Base-by-base conservation (phyloP, 2,329 filamentous ascomycete species). In the Neonectria hederae region DNA sequence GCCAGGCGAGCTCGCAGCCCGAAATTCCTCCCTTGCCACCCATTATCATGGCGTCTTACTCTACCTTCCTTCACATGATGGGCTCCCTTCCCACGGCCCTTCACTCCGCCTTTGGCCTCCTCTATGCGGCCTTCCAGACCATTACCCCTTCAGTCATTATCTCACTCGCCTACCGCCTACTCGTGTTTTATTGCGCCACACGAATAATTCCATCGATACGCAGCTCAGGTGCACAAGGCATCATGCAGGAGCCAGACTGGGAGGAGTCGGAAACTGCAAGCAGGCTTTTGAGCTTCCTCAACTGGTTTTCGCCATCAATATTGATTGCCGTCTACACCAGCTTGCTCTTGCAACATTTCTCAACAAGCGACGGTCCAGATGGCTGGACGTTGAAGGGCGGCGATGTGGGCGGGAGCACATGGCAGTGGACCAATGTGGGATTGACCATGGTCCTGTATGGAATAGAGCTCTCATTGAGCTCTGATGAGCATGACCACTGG, bases 41-140 rank as follows among this genome's bases (percentile, higher is more conserved):
- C 1, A 94, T 98, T 69, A 95, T 99, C 78, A 98, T 98, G 95
- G 96, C 95, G 5, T 97, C 94, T 7, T 98, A 97, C 80, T 95
- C 94, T 26, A 97, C 95, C 0, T 83, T 98, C 46, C 84, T 97
- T 51, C 92, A 97, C 72, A 87, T 94, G 51, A 83, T 98, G 40
- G 92, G 92, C 60, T 91, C 90, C 4, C 84, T 97, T n/a, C 95
- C 93, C 3, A 90, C 87, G 3, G 94, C 92, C 28, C 89, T 97
- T 4, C 92, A 92, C 78, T 94, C 93, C 0, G 91, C 90, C 0
- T 90, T 97, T 74, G 92, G 90, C 67, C 93, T 98, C 74, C 88
- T 97, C 70, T 90, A 94, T 63, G 94, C 95, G 11, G 96, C 96
- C 22, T 92, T 98, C 76, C 93, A 96, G 79, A 97, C 95, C 45